These are phyloP conservation scores for Fusarium armeniacum DNA, from an alignment of 2,329 filamentous ascomycete species.

Conservation along the genomic window DNA sequence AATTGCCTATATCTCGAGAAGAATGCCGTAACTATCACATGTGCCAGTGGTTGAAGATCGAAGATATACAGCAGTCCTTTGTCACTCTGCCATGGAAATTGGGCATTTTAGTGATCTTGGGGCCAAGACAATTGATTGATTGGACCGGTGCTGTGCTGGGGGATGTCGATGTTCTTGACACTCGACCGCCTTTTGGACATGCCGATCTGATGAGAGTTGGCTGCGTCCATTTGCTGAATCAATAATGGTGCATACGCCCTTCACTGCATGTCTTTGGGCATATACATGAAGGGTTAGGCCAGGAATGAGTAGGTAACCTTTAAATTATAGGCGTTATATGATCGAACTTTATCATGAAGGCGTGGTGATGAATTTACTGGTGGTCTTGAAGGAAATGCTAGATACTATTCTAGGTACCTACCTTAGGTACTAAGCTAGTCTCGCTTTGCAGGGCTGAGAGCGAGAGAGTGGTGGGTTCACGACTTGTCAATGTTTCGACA, in stretches of 20 bases:
- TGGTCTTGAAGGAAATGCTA: slow-evolving; percentile 19
- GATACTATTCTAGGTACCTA: too few relatives aligned
- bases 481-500: slow-evolving; percentile 28
- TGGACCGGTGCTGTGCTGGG: slow-evolving; percentile 48
- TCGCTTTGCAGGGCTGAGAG: slow-evolving; percentile 10
- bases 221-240: slow-evolving; percentile 55
- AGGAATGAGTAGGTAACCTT: slow-evolving; percentile 51
- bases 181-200: slow-evolving; percentile 56
- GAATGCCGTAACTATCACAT: slow-evolving; percentile 28
- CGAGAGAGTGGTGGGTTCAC: slow-evolving; percentile 6
- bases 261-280: slow-evolving; percentile 75
- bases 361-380: slow-evolving; percentile 9
- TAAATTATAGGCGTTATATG: slow-evolving; percentile 48
- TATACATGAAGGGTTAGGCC: slow-evolving; percentile 68
- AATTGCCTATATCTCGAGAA: slow-evolving; percentile 47
- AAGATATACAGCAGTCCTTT: slow-evolving; percentile 52
- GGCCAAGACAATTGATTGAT: slow-evolving; percentile 52
- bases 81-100: slow-evolving; percentile 54
- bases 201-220: slow-evolving; percentile 55
- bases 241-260: slow-evolving; percentile 69
- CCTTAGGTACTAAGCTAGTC: background rate
- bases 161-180: slow-evolving; percentile 56
- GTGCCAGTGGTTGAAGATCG: slow-evolving; percentile 51
- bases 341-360: slow-evolving; percentile 8
- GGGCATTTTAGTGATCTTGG: slow-evolving; percentile 60